Evolutionary conservation across 768 basidiomycete genomes (phyloP), one percentile per base, ranked within the genome.

Genomic region (Paxillus involutus): DNA sequence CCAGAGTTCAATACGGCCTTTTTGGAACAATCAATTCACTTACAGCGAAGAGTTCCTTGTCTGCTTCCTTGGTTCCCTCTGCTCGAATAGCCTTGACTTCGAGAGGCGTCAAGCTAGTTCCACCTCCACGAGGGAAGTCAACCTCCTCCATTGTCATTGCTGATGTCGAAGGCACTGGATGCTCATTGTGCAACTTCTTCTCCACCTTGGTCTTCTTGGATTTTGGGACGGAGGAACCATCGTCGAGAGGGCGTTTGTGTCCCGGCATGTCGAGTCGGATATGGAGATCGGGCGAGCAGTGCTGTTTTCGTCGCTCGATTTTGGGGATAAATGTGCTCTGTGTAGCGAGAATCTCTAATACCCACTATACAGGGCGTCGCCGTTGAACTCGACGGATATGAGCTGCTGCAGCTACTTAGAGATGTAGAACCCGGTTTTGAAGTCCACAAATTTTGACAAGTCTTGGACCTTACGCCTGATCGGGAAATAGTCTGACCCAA

Each of bases 101-200:
- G 7, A 92, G 73, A 32, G 94, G 88, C 17, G 95, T 97, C 61
- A 96, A 80, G 32, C 77, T 80, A 1, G 93, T 90, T 49, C 96
- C 96, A 26, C 96, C 96, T 26, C 96, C 97, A 61, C 96, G 85
- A 53, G 95, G 95, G 72, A 98, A 99, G 70, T 95, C 93, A 47
- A 92, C 80, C 63, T 95, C 94, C 37, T 93, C 85, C 10, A 77
- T 56, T 35, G 75, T 70, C 52, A 77, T 62, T 59, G 66, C 72
- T n/a, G 78, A 75, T 29, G 67, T 59, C 10, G 71, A 59, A 47
- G 72, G 67, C 3, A 69, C 57, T 10, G 72, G 53, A 17, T 72
- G 68, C 17, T 63, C 58, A 57, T 62, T 42, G 47, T 49, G 46
- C 10, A 50, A 33, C 57, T 60, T 69, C 48, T 43, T 55, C 62